Evolutionary conservation across 345 rosid genomes (phyloP).

Genomic region (Physaria fendleri): DNA sequence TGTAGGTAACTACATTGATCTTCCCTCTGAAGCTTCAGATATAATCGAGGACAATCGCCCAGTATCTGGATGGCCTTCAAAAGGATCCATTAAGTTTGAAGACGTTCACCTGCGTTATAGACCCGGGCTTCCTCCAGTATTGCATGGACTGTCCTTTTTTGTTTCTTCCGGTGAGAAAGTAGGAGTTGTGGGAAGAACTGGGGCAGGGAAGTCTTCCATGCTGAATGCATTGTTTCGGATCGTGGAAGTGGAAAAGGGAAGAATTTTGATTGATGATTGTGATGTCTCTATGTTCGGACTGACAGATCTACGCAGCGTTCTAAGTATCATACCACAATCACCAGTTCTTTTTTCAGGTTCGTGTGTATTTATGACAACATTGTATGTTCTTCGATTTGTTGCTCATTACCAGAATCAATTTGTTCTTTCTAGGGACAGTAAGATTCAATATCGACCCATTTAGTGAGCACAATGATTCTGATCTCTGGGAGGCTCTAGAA

Average conservation of each 20-base stretch:
- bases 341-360: constrained; percentile 96
- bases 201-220: constrained; percentile 96
- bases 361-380: background rate
- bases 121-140: constrained; percentile 87
- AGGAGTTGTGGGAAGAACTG: constrained; percentile 97
- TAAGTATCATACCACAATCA: constrained; percentile 85
- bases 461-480: constrained; percentile 77
- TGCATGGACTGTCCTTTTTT: constrained; percentile 64
- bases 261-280: constrained; percentile 61
- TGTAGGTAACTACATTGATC: constrained; percentile 75
- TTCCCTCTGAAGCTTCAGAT: constrained; percentile 81
- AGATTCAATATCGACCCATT: constrained; percentile 92
- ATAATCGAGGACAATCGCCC: constrained; percentile 62
- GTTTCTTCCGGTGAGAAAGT: constrained; percentile 69
- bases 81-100: constrained; percentile 68
- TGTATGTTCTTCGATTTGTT: background rate
- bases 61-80: constrained; percentile 77
- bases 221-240: constrained; percentile 86
- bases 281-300: constrained; percentile 63
- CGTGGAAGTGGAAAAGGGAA: constrained; percentile 78
- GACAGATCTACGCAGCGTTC: constrained; percentile 67
- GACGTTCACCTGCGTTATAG: constrained; percentile 79
- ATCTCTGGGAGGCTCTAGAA: constrained; percentile 87
- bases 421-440: constrained; percentile 55
- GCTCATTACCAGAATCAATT: background rate